Percentiles rank a stretch among this genome's conserved stretches.
Conservation (phyloP, 2,329 filamentous ascomycete genomes). For the Exserohilum rostratum region DNA sequence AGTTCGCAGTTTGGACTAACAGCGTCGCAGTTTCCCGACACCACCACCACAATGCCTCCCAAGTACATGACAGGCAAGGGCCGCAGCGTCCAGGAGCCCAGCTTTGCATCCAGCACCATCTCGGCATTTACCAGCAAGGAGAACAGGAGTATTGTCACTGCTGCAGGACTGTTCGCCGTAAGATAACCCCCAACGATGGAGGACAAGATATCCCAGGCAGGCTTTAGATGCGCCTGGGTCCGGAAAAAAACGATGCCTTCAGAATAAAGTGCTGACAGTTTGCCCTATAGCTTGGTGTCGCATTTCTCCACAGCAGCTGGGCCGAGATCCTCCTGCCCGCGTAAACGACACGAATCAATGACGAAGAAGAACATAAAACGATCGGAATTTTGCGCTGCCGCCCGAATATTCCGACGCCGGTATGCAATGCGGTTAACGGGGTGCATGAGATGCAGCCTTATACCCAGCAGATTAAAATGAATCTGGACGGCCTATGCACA, state of each 20-base stretch:
- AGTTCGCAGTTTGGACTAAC: background rate
- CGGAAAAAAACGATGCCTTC: background rate
- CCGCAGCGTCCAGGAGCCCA: constrained; percentile 41
- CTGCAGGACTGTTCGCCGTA: constrained; percentile 59
- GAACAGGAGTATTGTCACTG: constrained; percentile 57
- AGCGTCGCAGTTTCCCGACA: background rate
- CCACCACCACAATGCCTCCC: constrained; percentile 34
- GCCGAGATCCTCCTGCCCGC: constrained; percentile 58
- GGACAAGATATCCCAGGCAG: background rate
- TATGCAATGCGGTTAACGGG: background rate
- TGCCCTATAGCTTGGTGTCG: constrained; percentile 53
- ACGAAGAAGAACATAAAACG: background rate
- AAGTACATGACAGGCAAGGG: constrained; percentile 36
- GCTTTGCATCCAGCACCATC: constrained; percentile 50
- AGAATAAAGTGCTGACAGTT: constrained; percentile 24
- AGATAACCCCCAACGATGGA: constrained; percentile 27
- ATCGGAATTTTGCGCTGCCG: background rate
- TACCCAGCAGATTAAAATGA: background rate
- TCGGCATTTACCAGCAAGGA: constrained; percentile 54
- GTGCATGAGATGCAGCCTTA: background rate
- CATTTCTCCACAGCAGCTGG: constrained; percentile 61
- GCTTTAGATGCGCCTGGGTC: background rate
- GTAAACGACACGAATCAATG: constrained; percentile 38
- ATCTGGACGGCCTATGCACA: constrained; percentile 3
- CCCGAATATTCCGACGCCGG: background rate